Evolutionary conservation across 805 yeast species (phyloP).

Genomic region (Cyberlindnera xishuangbannaensis): DNA sequence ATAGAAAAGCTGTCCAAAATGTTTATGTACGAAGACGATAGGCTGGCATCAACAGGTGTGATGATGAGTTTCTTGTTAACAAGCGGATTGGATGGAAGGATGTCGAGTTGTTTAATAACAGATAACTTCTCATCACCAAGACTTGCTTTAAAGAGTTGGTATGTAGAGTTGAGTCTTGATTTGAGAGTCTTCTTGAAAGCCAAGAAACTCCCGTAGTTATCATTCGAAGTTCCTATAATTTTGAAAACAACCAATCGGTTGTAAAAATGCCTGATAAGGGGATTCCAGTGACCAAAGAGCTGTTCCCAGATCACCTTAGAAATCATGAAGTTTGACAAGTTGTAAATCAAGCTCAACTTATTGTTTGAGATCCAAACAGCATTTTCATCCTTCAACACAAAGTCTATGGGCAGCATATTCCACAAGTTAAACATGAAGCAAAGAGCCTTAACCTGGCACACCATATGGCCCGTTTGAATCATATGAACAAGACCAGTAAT

Average conservation of each 20-base stretch:
- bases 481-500: slow-evolving; percentile 49
- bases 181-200: slow-evolving; percentile 10
- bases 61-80: slow-evolving; percentile 47
- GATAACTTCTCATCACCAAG: slow-evolving; percentile 2
- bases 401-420: slow-evolving; percentile 53
- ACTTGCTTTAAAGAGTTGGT: slow-evolving; percentile 4
- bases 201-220: slow-evolving; percentile 13
- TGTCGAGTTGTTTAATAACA: slow-evolving; percentile 6
- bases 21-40: slow-evolving; percentile 17
- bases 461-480: slow-evolving; percentile 58
- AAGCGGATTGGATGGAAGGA: slow-evolving; percentile 30
- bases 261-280: slow-evolving; percentile 67
- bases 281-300: slow-evolving; percentile 74
- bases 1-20: slow-evolving; percentile 5
- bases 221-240: slow-evolving; percentile 24
- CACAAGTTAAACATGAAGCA: slow-evolving; percentile 69
- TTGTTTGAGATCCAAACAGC: slow-evolving; percentile 36
- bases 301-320: slow-evolving; percentile 44
- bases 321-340: slow-evolving; percentile 50
- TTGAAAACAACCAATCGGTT: slow-evolving; percentile 66
- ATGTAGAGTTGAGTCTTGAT: slow-evolving; percentile 5
- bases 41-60: slow-evolving; percentile 12
- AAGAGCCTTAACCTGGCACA: slow-evolving; percentile 55
- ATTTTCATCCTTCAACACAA: not conserved
- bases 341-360: slow-evolving; percentile 39